phyloP scores from a whole-genome alignment of 805 yeast species.

The Lachancea cidri region DNA sequence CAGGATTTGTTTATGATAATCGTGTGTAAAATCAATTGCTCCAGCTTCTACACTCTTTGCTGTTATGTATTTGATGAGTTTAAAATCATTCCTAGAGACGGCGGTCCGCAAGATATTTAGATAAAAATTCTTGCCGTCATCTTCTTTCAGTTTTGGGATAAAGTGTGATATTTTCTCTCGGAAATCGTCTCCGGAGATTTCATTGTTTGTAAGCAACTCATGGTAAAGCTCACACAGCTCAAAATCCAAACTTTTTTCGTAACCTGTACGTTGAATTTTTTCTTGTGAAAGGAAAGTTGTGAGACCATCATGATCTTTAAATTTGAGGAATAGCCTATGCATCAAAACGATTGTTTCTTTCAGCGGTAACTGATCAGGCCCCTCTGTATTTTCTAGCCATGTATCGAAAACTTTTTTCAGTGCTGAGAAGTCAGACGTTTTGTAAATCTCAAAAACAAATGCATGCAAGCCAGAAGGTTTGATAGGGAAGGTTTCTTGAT shows the following conservation, averaged over 20 bases:
- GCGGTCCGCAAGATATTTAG: slow-evolving; percentile 14
- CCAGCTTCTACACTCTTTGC: slow-evolving; percentile 13
- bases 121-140: slow-evolving; percentile 13
- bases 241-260: slow-evolving; percentile 13
- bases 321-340: slow-evolving; percentile 18
- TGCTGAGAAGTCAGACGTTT: slow-evolving; percentile 15
- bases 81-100: slow-evolving; percentile 14
- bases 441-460: slow-evolving; percentile 17
- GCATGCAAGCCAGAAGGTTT: slow-evolving; percentile 14
- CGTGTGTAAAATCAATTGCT: slow-evolving; percentile 11
- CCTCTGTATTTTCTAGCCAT: slow-evolving; percentile 21
- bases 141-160: slow-evolving; percentile 1
- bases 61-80: slow-evolving; percentile 10
- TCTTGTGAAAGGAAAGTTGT: slow-evolving; percentile 14
- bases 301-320: slow-evolving; percentile 10
- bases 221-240: slow-evolving; percentile 17
- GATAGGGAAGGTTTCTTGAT: slow-evolving; percentile 28
- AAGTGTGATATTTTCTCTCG: slow-evolving; percentile 2
- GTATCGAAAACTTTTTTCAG: slow-evolving; percentile 19
- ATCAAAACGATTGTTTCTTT: slow-evolving; percentile 15
- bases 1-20: slow-evolving; percentile 16
- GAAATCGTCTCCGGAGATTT: slow-evolving; percentile 5
- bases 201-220: slow-evolving; percentile 5
- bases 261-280: slow-evolving; percentile 13
- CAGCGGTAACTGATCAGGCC: slow-evolving; percentile 9